phyloP scores from a whole-genome alignment of 257 asterid genomes.

The Voacanga thouarsii region DNA sequence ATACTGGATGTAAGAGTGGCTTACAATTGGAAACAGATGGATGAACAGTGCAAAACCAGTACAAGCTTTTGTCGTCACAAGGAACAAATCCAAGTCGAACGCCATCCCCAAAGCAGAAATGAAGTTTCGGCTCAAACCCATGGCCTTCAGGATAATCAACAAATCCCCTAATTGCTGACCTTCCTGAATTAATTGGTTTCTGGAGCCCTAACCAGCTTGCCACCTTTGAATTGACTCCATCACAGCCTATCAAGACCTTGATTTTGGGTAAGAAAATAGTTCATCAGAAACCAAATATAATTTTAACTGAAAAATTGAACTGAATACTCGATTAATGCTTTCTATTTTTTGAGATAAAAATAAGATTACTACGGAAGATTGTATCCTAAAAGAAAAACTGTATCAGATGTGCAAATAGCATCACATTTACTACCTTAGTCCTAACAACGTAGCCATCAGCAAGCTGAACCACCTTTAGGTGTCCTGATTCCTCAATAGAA shows the following conservation, averaged over 20 bases:
- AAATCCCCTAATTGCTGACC: constrained; percentile 72
- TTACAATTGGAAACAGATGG: constrained; percentile 47
- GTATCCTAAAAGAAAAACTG: not conserved
- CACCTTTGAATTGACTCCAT: constrained; percentile 75
- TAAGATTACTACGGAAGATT: not conserved
- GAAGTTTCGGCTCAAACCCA: constrained; percentile 46
- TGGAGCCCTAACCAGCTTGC: constrained; percentile 71
- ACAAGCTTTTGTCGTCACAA: constrained; percentile 52
- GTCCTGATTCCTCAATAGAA: constrained; percentile 58
- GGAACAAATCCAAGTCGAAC: constrained; percentile 60
- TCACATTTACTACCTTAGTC: constrained; percentile 44
- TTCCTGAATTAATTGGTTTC: constrained; percentile 40
- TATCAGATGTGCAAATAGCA: not conserved
- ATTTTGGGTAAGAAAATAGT: not conserved
- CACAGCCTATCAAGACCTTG: constrained; percentile 81
- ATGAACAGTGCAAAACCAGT: constrained; percentile 71
- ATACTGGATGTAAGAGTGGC: constrained; percentile 19
- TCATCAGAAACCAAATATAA: not conserved
- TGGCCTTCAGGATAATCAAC: constrained; percentile 58
- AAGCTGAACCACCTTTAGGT: constrained; percentile 59
- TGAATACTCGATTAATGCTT: not conserved
- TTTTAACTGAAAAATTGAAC: not conserved
- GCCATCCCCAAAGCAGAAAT: constrained; percentile 58
- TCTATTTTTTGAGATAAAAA: not conserved
- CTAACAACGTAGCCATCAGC: constrained; percentile 60